Evolutionary conservation across 495 filamentous ascomycete species (phyloP).

Genomic region (Talaromyces thailandensis): DNA sequence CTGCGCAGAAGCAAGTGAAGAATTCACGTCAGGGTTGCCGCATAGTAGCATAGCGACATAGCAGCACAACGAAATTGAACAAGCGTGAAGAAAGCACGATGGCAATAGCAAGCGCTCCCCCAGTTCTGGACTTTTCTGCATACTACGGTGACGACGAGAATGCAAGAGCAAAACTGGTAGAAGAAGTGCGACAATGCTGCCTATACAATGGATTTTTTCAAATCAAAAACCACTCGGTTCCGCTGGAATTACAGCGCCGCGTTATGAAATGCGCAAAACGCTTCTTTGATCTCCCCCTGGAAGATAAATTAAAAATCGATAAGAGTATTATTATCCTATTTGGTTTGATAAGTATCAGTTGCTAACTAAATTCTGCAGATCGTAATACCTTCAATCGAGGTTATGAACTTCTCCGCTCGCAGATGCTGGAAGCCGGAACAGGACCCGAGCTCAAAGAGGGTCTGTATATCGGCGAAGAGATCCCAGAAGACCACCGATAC

Average conservation of each 20-base stretch:
- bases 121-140: slow-evolving; percentile 27
- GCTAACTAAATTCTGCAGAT: slow-evolving; percentile 13
- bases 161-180: slow-evolving; percentile 22
- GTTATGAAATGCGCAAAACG: slow-evolving; percentile 30
- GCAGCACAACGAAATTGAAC: neutral
- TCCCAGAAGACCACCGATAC: slow-evolving; percentile 30
- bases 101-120: slow-evolving; percentile 16
- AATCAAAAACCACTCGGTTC: slow-evolving; percentile 36
- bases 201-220: slow-evolving; percentile 43
- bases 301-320: slow-evolving; percentile 41
- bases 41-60: neutral
- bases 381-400: slow-evolving; percentile 33
- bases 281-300: slow-evolving; percentile 43
- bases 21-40: neutral
- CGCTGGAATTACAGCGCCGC: slow-evolving; percentile 18
- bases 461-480: slow-evolving; percentile 39
- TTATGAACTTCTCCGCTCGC: slow-evolving; percentile 40
- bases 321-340: slow-evolving; percentile 17
- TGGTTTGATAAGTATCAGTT: slow-evolving; percentile 4
- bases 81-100: neutral
- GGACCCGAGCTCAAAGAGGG: slow-evolving; percentile 44
- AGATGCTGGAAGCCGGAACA: slow-evolving; percentile 36
- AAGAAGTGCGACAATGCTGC: slow-evolving; percentile 22
- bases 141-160: slow-evolving; percentile 21
- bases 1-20: neutral